Evolutionary conservation across 257 asterid species (phyloP), one percentile per base, ranked within the genome.

Genomic region (Perilla frutescens): DNA sequence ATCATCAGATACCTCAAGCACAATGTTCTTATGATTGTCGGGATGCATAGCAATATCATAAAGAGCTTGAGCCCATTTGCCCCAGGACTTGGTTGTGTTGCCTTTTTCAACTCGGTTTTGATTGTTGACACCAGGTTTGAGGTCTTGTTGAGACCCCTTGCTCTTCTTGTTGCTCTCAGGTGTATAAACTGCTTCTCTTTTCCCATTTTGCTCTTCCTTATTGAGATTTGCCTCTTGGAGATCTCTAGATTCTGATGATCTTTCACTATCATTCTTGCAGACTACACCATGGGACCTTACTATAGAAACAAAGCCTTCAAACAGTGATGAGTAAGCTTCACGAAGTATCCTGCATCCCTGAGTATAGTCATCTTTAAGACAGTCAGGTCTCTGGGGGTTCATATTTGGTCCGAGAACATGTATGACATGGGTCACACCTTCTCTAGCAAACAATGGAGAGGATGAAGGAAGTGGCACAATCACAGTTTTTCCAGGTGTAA

Each of bases 381-480:
- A 90, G 77, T 90, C 87, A 5, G 98, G 96, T 79, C 98, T 88
- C 73, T 73, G 71, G 70, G 96, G 91, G 85, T 91, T 93, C 98
- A 93, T 93, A 77, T 93, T 93, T 76, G 98, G 98, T 78, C 98
- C 98, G 75, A 93, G 92, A 70, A 91, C 96, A 81, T 93, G 98
- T 68, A 93, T 86, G 59, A 93, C 93, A 79, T 91, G 97, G 59
- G 97, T 84, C 39, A 93, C 81, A 13, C 97, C 95, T 82, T 93
- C 98, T 72, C 79, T 83, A 57, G 72, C 62, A 81, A 76, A 87
- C 82, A 91, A 79, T 2, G 95, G 95, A 62, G 96, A 89, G 57
- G 89, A 75, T 50, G 93, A 74, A 83, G 96, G 85, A 79, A 93
- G 90, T 48, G 97, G 95, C 51, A 91, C 89, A 14, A 75, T 70